These are phyloP conservation scores for Cercospora sp. DNA, from an alignment of 2,329 filamentous ascomycete species.

Conservation along the genomic window DNA sequence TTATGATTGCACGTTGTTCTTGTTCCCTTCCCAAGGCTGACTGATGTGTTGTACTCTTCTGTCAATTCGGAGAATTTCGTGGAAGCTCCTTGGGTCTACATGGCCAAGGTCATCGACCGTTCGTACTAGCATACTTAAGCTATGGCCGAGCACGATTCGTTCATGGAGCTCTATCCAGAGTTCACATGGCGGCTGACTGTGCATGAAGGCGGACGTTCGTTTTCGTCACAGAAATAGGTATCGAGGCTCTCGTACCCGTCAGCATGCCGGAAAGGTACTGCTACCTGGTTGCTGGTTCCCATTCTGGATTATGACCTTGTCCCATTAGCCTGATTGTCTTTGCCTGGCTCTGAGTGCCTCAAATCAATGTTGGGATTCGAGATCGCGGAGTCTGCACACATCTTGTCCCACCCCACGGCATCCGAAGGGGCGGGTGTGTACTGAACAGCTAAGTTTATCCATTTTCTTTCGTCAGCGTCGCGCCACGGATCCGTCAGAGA, in stretches of 20 bases:
- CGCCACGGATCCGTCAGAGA: background rate
- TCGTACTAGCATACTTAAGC: background rate
- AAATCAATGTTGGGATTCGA: background rate
- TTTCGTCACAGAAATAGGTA: background rate
- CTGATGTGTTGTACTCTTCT: background rate
- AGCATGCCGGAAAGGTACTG: background rate
- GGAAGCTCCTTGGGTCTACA: background rate
- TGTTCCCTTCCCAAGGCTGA: background rate
- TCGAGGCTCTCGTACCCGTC: background rate
- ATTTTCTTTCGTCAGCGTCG: background rate
- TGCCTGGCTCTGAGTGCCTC: background rate
- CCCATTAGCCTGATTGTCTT: background rate
- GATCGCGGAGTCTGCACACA: background rate
- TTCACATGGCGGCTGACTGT: background rate
- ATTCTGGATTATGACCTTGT: background rate
- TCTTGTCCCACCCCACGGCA: background rate
- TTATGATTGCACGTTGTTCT: background rate
- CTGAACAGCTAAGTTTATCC: background rate
- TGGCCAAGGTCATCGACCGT: background rate
- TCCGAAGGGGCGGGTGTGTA: background rate
- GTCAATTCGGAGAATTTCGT: background rate
- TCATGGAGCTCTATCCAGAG: background rate
- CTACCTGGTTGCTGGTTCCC: background rate
- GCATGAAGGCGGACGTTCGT: background rate
- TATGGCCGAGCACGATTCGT: background rate